Base-by-base conservation (phyloP, 2,329 filamentous ascomycete genomes). In the Arachnomyces sp. region DNA sequence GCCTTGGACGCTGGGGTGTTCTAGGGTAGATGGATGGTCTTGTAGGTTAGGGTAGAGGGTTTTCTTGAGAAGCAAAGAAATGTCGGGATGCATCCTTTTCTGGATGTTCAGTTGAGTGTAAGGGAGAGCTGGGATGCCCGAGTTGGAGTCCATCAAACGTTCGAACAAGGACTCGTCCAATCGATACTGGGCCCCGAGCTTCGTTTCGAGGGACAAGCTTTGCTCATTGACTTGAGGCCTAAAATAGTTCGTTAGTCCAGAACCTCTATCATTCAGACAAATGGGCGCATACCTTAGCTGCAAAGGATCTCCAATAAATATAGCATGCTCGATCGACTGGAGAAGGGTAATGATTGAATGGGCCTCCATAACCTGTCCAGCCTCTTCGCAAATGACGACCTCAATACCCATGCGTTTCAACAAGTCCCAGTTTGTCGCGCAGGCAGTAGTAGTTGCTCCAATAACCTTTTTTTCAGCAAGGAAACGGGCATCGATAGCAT, bases 331-430 rank as follows among this genome's bases (percentile, higher is more conserved):
- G 8, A 68, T 45, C 1, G 47, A 55, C 3, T 62, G 64, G 20
- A 68, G 44, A 1, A 68, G 45, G 2, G 64, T 50, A 3, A 59
- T 54, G 4, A 68, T 47, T 6, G 54, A 61, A 43, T 84, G 79
- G 0, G 75, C 66, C 53, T 85, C 81, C 25, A 84, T 63, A 0
- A 84, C 75, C 45, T 85, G 80, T 0, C 73, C 81, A 2, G 81
- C 81, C 50, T 85, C 81, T 53, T 85, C 81, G 28, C 76, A 81
- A 1, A 84, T 54, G 12, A 84, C 55, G 0, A 82, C 35, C 34
- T 43, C 8, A 7, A 37, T 3, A 39, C 13, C 49, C 40, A 61
- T 31, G 43, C 51, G 7, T 36, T 44, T 59, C 0, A 75, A 54
- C 1, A 64, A 84, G 53, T 43, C 34, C 44, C 48, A 53, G 11